Evolutionary conservation across 2,329 filamentous ascomycete genomes (phyloP), one percentile per base, ranked within the genome.

Genomic region (Alternaria consortialis): DNA sequence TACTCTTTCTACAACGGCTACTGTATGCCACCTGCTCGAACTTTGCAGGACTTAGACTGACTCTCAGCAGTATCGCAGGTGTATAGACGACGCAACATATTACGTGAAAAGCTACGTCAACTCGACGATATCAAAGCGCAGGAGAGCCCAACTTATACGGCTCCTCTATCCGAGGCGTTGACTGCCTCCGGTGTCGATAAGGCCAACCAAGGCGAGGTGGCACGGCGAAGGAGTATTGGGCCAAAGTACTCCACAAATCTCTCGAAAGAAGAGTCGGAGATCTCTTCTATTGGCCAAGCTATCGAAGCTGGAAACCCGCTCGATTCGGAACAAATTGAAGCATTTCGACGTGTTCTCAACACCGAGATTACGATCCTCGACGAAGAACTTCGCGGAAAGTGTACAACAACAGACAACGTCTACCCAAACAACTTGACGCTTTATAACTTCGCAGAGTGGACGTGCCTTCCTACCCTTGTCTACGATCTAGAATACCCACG

Each of bases 1-100:
- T 93, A 92, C 71, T 85, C 89, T 5, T 92, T 92, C 67, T 93
- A 92, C 77, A 94, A 93, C 69, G 91, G 91, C 7, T 86, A 93
- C 64, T 81, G 80, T 81, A 74, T 68, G 80, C 72, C 32, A 11
- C 29, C 25, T 17, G 7, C 17, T 29, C 43, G 9, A 17, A 4
- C 8, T 5, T n/a, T 20, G 15, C 2, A 27, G 37, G 23, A 40
- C 7, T 9, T n/a, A 4, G 42, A 11, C 25, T 48, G 20, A 54
- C 25, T 34, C 47, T 61, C 56, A 54, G 36, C 34, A 62, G 55
- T 63, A 34, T 64, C 50, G 15, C 84, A 86, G 20, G 80, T 87
- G 3, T 87, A 88, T 70, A 84, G 85, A 59, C 78, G 83, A 15
- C 74, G 75, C 46, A 72, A 71, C 25, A 70, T 82, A n/a, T 74